Base-by-base conservation (phyloP, 2,329 filamentous ascomycete genomes). In the Fusarium ambrosium region DNA sequence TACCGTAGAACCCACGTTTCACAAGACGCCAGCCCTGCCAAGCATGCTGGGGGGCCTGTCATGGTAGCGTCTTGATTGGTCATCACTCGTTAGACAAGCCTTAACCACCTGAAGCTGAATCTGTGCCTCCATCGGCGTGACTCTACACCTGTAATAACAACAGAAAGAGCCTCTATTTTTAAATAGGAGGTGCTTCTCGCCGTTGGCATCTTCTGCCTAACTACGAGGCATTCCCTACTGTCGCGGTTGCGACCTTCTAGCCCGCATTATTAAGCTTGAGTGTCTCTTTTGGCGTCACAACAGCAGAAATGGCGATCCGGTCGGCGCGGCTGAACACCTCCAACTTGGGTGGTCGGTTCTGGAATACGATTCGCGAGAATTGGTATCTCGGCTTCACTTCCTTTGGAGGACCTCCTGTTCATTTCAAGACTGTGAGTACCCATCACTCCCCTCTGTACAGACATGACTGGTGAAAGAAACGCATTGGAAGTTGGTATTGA, bases 331-430 rank as follows among this genome's bases (percentile, higher is more conserved):
- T 32, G 48, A 53, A 14, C 18, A 53, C 48, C 6, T 4, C 27
- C 6, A 53, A 53, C 27, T 11, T 53, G 8, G 11, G 48, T 4
- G 48, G 10, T 4, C 48, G 48, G 10, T 20, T 29, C 27, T 53
- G 62, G 39, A 58, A 45, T 36, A 71, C 66, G 11, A 14, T 71
- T 27, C 67, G 65, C 10, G 48, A 64, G 20, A 85, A 85, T 34
- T 93, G 90, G 89, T 85, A 92, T 37, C 34, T 74, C 0, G 72
- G 72, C 14, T 75, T 74, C 2, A 74, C 72, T 0, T 2, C 72
- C 0, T 74, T 74, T 2, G 72, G 72, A 0, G 72, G 72, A 4
- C 72, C 72, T 0, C 72, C 72, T 0, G 72, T 74, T 1, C 72
- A 74, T 22, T 75, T 74, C 18, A 74, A 74, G 8, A 74, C 69